Conservation (phyloP, 768 basidiomycete species). For the Boletus sensibilis region DNA sequence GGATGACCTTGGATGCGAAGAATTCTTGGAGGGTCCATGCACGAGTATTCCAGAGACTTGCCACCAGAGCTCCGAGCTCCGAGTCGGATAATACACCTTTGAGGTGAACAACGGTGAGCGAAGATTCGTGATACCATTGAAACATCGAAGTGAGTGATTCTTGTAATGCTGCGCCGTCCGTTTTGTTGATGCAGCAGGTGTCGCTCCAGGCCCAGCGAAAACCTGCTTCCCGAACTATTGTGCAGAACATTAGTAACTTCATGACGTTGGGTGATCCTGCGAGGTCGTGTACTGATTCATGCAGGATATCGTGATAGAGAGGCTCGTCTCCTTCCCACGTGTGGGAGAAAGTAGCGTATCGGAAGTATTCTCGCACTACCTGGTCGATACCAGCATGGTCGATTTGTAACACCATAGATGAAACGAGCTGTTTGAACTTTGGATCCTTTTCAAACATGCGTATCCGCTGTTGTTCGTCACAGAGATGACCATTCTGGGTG, state of each 20-base stretch:
- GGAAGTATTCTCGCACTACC: slow-evolving; percentile 11
- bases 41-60: slow-evolving; percentile 25
- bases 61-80: slow-evolving; percentile 6
- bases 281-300: slow-evolving; percentile 11
- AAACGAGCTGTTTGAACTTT: slow-evolving; percentile 17
- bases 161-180: slow-evolving; percentile 12
- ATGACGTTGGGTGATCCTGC: slow-evolving; percentile 1
- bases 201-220: slow-evolving; percentile 26
- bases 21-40: slow-evolving; percentile 27
- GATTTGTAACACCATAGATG: slow-evolving; percentile 5
- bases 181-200: slow-evolving; percentile 27
- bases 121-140: slow-evolving; percentile 26
- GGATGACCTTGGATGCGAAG: slow-evolving; percentile 24
- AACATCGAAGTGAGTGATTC: slow-evolving; percentile 30
- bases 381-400: not conserved
- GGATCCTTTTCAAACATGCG: slow-evolving; percentile 8
- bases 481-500: slow-evolving; percentile 14
- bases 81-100: slow-evolving; percentile 9
- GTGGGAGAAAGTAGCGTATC: slow-evolving; percentile 25
- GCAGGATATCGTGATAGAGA: slow-evolving; percentile 11
- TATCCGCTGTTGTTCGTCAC: slow-evolving; percentile 3
- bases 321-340: slow-evolving; percentile 23
- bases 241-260: slow-evolving; percentile 21
- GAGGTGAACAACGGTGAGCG: slow-evolving; percentile 27
- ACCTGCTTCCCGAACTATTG: slow-evolving; percentile 12